Percentiles rank a stretch among this genome's conserved stretches.
phyloP scores from a whole-genome alignment of 78 protist genomes.

The Polysphondylium violaceum region DNA sequence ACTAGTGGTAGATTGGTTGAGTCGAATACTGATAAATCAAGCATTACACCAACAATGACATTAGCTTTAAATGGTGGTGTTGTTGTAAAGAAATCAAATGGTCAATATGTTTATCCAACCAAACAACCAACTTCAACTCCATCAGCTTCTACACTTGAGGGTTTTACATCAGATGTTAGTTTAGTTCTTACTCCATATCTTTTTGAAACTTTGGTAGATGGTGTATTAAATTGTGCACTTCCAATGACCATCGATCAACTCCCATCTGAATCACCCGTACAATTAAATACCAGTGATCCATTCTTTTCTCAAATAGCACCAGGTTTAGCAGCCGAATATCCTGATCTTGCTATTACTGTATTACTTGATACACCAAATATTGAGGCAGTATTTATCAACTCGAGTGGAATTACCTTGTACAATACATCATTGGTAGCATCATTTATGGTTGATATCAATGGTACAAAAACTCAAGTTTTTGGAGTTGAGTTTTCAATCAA shows the following conservation, averaged over 20 bases:
- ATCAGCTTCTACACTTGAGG: neutral
- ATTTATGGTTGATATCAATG: neutral
- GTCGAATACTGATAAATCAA: neutral
- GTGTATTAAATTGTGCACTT: neutral
- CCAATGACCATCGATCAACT: constrained; percentile 12
- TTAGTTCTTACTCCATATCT: constrained; percentile 7
- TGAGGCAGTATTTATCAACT: neutral
- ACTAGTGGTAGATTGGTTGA: neutral
- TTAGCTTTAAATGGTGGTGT: constrained; percentile 1
- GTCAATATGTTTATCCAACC: neutral
- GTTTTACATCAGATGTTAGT: constrained; percentile 1
- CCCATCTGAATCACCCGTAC: constrained; percentile 39
- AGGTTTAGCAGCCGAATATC: constrained; percentile 30
- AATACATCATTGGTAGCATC: neutral
- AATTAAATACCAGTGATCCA: constrained; percentile 52
- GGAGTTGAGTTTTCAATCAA: neutral
- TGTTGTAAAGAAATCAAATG: neutral
- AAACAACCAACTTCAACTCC: constrained; percentile 9
- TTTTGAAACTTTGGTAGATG: constrained; percentile 7
- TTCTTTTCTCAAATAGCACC: constrained; percentile 47
- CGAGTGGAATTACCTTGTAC: neutral
- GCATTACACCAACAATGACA: constrained; percentile 6
- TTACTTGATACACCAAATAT: neutral
- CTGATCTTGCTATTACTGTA: constrained; percentile 1
- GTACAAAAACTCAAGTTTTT: neutral